Conservation (phyloP, 2,329 filamentous ascomycete genomes). For the Aspergillus ochraceoroseus region DNA sequence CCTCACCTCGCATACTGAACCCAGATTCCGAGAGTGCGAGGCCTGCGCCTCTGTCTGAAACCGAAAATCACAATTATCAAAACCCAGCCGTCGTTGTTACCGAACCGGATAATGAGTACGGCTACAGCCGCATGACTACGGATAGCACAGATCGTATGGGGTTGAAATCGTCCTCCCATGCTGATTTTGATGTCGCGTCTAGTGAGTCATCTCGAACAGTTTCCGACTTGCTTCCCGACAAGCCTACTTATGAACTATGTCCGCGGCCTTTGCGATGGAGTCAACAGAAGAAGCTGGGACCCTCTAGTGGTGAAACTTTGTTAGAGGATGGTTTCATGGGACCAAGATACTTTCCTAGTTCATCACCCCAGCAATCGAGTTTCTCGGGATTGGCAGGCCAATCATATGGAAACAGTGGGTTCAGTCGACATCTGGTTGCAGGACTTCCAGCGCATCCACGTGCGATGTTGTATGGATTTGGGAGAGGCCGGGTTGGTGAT, state of each 20-base stretch:
- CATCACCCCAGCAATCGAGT: slow-evolving; percentile 12
- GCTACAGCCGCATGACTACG: slow-evolving; percentile 2
- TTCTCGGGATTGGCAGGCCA: slow-evolving; percentile 3
- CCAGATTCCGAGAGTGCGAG: slow-evolving; percentile 22
- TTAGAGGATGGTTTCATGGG: slow-evolving; percentile 38
- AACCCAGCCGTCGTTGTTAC: slow-evolving; percentile 23
- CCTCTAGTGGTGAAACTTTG: slow-evolving; percentile 32
- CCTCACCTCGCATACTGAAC: slow-evolving; percentile 8
- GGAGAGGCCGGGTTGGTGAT: slow-evolving; percentile 18
- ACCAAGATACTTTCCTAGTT: slow-evolving; percentile 17
- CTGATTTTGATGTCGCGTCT: slow-evolving; percentile 29
- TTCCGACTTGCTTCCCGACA: slow-evolving; percentile 37
- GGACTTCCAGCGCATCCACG: slow-evolving; percentile 37
- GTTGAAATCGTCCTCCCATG: slow-evolving; percentile 28
- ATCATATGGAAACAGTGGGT: slow-evolving; percentile 5
- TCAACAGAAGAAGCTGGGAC: slow-evolving; percentile 22
- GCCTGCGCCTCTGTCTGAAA: slow-evolving; percentile 19
- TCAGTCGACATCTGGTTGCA: slow-evolving; percentile 16
- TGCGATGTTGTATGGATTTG: slow-evolving; percentile 31
- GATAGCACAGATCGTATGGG: slow-evolving; percentile 26
- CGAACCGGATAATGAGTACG: slow-evolving; percentile 13
- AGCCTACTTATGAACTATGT: slow-evolving; percentile 32
- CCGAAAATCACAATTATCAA: slow-evolving; percentile 16
- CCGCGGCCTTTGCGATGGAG: slow-evolving; percentile 38
- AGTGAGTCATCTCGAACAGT: slow-evolving; percentile 36